Evolutionary conservation across 2,329 filamentous ascomycete species (phyloP).

Genomic region (Xylariaceae sp.): DNA sequence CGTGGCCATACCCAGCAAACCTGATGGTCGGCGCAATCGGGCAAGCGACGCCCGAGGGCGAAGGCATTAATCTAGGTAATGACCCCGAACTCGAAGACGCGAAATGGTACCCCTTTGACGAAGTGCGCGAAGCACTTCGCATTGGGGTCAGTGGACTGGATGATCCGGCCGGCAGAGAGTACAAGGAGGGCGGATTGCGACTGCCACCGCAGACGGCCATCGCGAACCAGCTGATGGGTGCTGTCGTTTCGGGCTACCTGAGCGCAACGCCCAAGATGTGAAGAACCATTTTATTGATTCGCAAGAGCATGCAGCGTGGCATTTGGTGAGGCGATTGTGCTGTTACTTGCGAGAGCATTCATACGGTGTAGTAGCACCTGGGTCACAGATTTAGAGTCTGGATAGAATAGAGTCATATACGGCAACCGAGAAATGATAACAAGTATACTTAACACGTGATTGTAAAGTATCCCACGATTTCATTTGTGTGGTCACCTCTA

Average conservation of each 20-base stretch:
- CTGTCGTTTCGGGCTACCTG: conserved; percentile 9
- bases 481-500: too few relatives aligned
- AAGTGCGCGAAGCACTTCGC: conserved; percentile 70
- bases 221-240: conserved; percentile 68
- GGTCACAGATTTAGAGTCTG: too few relatives aligned
- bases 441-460: too few relatives aligned
- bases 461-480: too few relatives aligned
- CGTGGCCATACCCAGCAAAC: conserved; percentile 79
- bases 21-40: conserved; percentile 86
- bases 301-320: too few relatives aligned
- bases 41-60: conserved; percentile 64
- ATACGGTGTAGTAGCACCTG: too few relatives aligned
- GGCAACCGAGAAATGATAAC: too few relatives aligned
- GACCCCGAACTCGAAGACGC: conserved; percentile 90
- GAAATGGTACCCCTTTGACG: conserved; percentile 80
- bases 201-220: conserved; percentile 86
- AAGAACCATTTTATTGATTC: not conserved
- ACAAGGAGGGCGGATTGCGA: conserved; percentile 70
- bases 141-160: conserved; percentile 64
- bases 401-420: too few relatives aligned
- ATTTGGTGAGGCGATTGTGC: too few relatives aligned
- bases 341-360: too few relatives aligned
- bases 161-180: conserved; percentile 50
- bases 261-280: conserved; percentile 11
- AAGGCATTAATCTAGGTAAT: conserved; percentile 76